Percentiles rank a stretch among this genome's conserved stretches.
Conservation (phyloP, 768 basidiomycete species). For the Boletus fagicola region DNA sequence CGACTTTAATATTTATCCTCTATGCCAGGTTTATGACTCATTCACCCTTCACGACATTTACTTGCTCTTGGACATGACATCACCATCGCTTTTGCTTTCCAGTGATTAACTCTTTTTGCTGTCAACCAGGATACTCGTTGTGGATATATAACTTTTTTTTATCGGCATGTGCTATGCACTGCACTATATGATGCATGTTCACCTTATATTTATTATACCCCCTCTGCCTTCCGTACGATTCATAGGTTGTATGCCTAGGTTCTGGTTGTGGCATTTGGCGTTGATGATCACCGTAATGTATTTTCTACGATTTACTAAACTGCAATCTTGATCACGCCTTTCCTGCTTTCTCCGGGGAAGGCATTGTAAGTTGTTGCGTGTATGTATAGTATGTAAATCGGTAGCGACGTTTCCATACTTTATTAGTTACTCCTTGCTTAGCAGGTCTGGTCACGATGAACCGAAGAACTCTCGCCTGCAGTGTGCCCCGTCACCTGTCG, state of each 20-base stretch:
- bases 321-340: not conserved
- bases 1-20: constrained; percentile 9
- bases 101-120: constrained; percentile 9
- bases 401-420: not conserved
- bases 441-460: constrained; percentile 1
- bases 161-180: constrained; percentile 1
- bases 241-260: constrained; percentile 27
- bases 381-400: not conserved
- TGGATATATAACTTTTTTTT: not conserved
- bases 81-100: constrained; percentile 6
- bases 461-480: not conserved
- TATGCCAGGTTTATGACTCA: constrained; percentile 2
- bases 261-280: constrained; percentile 3
- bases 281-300: constrained; percentile 9
- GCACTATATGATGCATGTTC: constrained; percentile 17
- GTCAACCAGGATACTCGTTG: constrained; percentile 9
- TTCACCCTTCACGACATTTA: constrained; percentile 6
- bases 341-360: not conserved
- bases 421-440: too few species aligned
- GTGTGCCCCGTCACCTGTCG: not conserved
- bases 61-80: constrained; percentile 14
- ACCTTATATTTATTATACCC: constrained; percentile 18
- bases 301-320: constrained; percentile 3
- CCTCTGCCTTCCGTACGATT: constrained; percentile 3
- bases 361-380: not conserved